Conservation (phyloP, 345 rosid genomes). For the Syzygium aqueum region DNA sequence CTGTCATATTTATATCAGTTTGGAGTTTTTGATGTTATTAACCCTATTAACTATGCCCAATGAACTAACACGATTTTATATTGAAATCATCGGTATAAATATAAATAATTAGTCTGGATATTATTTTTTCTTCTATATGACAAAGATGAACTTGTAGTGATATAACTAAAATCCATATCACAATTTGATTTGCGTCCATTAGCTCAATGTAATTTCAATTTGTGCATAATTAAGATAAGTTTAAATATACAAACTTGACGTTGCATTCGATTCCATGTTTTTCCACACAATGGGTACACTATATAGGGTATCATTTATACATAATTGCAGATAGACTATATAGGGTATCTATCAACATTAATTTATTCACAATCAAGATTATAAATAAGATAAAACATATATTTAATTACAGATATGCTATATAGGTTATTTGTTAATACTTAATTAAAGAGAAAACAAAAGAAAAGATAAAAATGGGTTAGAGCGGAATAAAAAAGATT, state of each 20-base stretch:
- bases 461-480: not conserved
- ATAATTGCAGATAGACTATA: not conserved
- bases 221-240: not conserved
- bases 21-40: too few species aligned
- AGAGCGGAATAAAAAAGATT: not conserved
- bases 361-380: not conserved
- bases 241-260: not conserved
- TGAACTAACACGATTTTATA: not conserved
- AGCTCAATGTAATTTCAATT: not conserved
- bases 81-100: not conserved
- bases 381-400: not conserved
- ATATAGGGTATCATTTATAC: not conserved
- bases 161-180: not conserved
- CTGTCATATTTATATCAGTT: too few species aligned
- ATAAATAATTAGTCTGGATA: not conserved
- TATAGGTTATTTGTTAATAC: not conserved
- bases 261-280: not conserved
- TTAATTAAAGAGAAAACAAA: not conserved
- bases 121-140: not conserved
- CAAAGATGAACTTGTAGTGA: not conserved
- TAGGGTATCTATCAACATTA: not conserved
- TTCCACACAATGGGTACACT: not conserved
- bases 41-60: not conserved
- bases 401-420: not conserved
- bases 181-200: not conserved